Percentiles rank a stretch among this genome's conserved stretches.
Evolutionary conservation across 2,329 filamentous ascomycete genomes (phyloP).

Genomic region (Diplocarpon mali): DNA sequence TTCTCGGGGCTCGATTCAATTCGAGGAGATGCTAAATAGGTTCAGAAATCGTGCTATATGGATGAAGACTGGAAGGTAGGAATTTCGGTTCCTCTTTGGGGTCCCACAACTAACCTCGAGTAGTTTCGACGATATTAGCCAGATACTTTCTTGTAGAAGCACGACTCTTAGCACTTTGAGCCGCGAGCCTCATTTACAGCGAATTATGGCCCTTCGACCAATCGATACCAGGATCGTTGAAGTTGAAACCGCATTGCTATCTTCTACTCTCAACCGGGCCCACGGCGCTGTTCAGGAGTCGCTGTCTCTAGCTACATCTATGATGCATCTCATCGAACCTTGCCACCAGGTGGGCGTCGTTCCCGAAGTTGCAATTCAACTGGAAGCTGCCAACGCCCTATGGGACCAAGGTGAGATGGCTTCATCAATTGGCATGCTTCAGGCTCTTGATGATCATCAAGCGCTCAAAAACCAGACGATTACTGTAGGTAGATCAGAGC

Average conservation of each 20-base stretch:
- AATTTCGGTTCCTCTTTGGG: not conserved
- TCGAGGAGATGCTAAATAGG: conserved; percentile 48
- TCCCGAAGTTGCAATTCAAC: conserved; percentile 64
- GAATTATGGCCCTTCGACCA: conserved; percentile 47
- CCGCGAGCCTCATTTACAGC: conserved; percentile 53
- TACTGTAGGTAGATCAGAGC: conserved; percentile 59
- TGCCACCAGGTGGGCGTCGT: conserved; percentile 62
- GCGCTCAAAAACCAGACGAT: conserved; percentile 59
- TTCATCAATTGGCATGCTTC: conserved; percentile 80
- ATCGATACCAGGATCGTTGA: conserved; percentile 60
- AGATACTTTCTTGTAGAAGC: conserved; percentile 72
- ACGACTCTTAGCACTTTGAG: conserved; percentile 73
- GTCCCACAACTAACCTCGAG: conserved; percentile 20
- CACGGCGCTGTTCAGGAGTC: conserved; percentile 81
- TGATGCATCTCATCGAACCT: conserved; percentile 64
- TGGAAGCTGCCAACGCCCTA: conserved; percentile 79
- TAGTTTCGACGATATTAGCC: conserved; percentile 66
- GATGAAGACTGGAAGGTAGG: conserved; percentile 75
- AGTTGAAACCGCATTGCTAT: conserved; percentile 63
- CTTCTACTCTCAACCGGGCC: conserved; percentile 64
- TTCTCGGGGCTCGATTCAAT: conserved; percentile 44
- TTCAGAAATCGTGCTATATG: conserved; percentile 60
- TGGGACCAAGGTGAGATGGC: conserved; percentile 92
- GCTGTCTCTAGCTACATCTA: conserved; percentile 69
- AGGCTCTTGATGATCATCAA: conserved; percentile 53